Conservation (phyloP, 2,329 filamentous ascomycete species). For the Alternaria ventricosa region DNA sequence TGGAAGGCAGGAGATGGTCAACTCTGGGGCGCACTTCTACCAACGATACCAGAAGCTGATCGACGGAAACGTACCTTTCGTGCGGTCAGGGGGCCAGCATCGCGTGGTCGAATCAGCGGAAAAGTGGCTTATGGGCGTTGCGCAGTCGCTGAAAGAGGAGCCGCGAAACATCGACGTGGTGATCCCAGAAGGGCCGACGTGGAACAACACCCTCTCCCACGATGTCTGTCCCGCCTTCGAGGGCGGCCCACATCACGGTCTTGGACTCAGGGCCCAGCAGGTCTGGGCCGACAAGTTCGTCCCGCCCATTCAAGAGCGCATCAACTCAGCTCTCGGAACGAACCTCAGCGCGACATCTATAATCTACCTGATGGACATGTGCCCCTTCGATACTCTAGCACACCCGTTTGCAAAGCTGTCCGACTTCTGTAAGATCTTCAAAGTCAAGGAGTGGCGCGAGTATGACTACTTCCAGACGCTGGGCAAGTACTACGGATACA, state of each 20-base stretch:
- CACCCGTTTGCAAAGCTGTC: conserved; percentile 62
- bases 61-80: conserved; percentile 66
- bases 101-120: conserved; percentile 77
- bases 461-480: conserved; percentile 85
- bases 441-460: conserved; percentile 71
- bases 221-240: conserved; percentile 75
- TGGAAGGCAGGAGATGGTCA: conserved; percentile 72
- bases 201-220: conserved; percentile 85
- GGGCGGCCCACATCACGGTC: conserved; percentile 57
- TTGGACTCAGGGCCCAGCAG: conserved; percentile 57
- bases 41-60: conserved; percentile 72
- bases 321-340: conserved; percentile 74
- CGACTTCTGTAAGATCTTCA: conserved; percentile 79
- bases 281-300: conserved; percentile 71
- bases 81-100: conserved; percentile 72
- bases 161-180: conserved; percentile 59
- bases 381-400: conserved; percentile 81
- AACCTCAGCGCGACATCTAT: conserved; percentile 69
- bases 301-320: conserved; percentile 68
- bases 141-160: conserved; percentile 58
- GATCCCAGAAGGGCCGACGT: conserved; percentile 69
- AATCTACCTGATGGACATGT: conserved; percentile 84
- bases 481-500: conserved; percentile 84
- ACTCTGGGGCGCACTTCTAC: conserved; percentile 80
- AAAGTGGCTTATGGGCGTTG: conserved; percentile 78